These are phyloP conservation scores for Rhexocercosporidium sp. DNA, from an alignment of 2,329 filamentous ascomycete species.

Conservation along the genomic window DNA sequence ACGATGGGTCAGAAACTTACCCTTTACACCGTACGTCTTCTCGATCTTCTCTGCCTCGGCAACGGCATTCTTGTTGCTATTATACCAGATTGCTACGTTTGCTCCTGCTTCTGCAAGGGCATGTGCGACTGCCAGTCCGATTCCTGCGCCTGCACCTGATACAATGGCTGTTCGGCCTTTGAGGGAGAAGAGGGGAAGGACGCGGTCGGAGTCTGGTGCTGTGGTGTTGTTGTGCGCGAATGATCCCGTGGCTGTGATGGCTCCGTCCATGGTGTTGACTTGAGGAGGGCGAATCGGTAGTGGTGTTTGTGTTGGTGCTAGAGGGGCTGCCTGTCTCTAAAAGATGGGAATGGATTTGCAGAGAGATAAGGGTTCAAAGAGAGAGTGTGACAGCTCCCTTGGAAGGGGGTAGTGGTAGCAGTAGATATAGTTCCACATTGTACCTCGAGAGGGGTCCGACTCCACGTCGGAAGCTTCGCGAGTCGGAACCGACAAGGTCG, in stretches of 20 bases:
- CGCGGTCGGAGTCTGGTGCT: constrained; percentile 50
- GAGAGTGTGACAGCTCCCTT: neutral
- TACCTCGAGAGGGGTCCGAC: neutral
- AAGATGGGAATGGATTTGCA: neutral
- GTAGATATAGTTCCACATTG: neutral
- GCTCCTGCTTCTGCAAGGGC: constrained; percentile 53
- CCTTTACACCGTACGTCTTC: constrained; percentile 69
- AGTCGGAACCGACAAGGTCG: neutral
- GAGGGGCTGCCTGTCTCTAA: neutral
- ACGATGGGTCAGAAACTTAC: constrained; percentile 49
- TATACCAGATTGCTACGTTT: constrained; percentile 57
- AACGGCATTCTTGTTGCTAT: constrained; percentile 68
- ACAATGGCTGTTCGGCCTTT: constrained; percentile 61
- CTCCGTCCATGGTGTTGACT: constrained; percentile 26
- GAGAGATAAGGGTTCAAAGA: neutral
- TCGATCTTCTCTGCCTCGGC: constrained; percentile 67
- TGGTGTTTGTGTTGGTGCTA: neutral
- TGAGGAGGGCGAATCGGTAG: neutral
- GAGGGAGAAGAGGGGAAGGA: constrained; percentile 66
- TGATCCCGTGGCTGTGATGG: constrained; percentile 44
- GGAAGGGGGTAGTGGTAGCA: neutral
- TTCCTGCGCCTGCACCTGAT: constrained; percentile 50
- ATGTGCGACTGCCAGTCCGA: constrained; percentile 51
- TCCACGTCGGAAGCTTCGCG: neutral
- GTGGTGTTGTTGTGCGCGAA: constrained; percentile 64